Evolutionary conservation across 192 early-diverging fungal species (phyloP).

Genomic region (Lobosporangium transversale): DNA sequence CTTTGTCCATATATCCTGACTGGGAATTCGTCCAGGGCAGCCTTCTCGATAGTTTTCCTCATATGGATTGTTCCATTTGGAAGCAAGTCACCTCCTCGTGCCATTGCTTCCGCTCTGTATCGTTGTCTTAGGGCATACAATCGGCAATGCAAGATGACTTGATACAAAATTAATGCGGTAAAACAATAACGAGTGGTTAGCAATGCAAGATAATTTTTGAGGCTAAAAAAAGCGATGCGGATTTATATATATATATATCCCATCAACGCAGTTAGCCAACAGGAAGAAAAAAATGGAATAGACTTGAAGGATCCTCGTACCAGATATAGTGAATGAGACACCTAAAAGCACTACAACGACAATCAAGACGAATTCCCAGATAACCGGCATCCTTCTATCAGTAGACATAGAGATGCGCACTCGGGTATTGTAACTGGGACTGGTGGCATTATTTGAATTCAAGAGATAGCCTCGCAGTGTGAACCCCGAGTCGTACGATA

Average conservation of each 20-base stretch:
- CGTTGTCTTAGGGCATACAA: slow-evolving; percentile 34
- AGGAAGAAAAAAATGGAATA: too few relatives aligned
- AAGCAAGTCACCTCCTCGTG: slow-evolving; percentile 29
- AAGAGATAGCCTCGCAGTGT: slow-evolving; percentile 6
- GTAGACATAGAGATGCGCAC: slow-evolving; percentile 12
- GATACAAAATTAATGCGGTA: background rate
- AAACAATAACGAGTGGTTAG: background rate
- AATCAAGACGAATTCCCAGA: slow-evolving; percentile 49
- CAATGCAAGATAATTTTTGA: background rate
- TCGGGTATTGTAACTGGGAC: background rate
- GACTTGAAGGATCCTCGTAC: slow-evolving; percentile 16
- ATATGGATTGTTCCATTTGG: slow-evolving; percentile 40
- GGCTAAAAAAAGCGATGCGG: background rate
- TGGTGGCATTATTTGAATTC: slow-evolving; percentile 2
- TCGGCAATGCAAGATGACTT: slow-evolving; percentile 39
- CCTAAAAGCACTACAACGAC: slow-evolving; percentile 35
- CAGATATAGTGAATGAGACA: slow-evolving; percentile 37
- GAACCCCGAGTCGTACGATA: slow-evolving; percentile 16
- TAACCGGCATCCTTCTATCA: slow-evolving; percentile 21
- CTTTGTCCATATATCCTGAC: slow-evolving; percentile 25
- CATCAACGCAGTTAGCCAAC: too few relatives aligned
- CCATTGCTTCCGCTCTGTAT: slow-evolving; percentile 31
- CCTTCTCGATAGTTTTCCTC: slow-evolving; percentile 30
- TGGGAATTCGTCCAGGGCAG: slow-evolving; percentile 24
- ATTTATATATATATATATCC: background rate